phyloP scores from a whole-genome alignment of 495 filamentous ascomycete genomes.

The Aspergillus nanangensis region DNA sequence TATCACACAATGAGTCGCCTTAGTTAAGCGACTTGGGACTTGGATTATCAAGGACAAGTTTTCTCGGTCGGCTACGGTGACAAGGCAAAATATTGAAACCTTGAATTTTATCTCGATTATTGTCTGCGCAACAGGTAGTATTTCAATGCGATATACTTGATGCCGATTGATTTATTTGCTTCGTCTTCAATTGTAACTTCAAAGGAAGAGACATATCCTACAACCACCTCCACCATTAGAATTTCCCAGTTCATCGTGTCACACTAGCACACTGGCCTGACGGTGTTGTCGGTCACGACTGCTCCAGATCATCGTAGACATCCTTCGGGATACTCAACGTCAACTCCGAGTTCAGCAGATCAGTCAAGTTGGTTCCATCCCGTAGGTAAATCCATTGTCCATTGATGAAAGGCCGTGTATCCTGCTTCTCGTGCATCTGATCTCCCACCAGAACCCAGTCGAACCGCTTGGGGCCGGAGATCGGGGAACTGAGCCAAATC shows the following conservation, averaged over 20 bases:
- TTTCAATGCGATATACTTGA: background rate
- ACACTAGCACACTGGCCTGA: background rate
- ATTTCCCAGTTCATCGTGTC: no score
- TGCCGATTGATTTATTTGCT: background rate
- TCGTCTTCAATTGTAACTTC: background rate
- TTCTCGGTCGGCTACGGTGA: no score
- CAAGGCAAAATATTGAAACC: no score
- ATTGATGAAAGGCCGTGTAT: conserved; percentile 46
- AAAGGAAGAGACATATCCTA: conserved; percentile 2
- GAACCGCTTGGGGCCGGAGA: conserved; percentile 88
- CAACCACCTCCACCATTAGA: background rate
- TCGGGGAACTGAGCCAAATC: conserved; percentile 92
- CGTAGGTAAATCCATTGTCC: conserved; percentile 81
- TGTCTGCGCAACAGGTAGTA: conserved; percentile 13
- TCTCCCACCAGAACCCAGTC: conserved; percentile 76
- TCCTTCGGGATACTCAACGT: conserved; percentile 33
- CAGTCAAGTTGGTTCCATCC: conserved; percentile 69
- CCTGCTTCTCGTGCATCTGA: conserved; percentile 69
- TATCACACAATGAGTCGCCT: no score
- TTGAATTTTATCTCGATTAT: background rate
- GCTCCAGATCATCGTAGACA: conserved; percentile 29
- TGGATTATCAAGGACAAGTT: no score
- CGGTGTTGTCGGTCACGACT: conserved; percentile 4
- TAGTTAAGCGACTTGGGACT: no score
- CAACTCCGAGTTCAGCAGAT: conserved; percentile 68